Evolutionary conservation across 768 basidiomycete genomes (phyloP).

Genomic region (Crassisporium funariophilum): DNA sequence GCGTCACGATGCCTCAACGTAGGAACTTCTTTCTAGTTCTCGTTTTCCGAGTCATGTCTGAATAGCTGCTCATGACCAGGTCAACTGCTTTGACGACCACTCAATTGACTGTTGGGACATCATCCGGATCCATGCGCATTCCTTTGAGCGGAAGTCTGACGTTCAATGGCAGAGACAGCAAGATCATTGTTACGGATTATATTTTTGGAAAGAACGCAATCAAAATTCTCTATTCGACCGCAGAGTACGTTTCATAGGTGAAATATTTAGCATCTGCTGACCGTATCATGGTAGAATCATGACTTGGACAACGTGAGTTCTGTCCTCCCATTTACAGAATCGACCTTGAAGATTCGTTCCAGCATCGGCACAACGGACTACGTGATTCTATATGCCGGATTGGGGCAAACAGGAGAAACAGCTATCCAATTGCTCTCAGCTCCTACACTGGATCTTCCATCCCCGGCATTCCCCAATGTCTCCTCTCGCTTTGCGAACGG

Average conservation of each 20-base stretch:
- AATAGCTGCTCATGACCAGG: conserved; percentile 20
- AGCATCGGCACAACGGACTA: conserved; percentile 46
- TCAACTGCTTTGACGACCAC: conserved; percentile 48
- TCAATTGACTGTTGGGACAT: conserved; percentile 45
- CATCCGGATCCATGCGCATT: conserved; percentile 38
- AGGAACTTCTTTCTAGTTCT: conserved; percentile 8
- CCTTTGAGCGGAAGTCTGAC: conserved; percentile 41
- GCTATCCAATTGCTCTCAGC: conserved; percentile 37
- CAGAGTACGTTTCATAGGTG: conserved; percentile 42
- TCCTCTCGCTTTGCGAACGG: conserved; percentile 35
- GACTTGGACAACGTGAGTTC: conserved; percentile 54
- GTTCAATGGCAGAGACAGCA: conserved; percentile 50
- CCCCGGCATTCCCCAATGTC: conserved; percentile 30
- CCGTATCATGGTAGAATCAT: conserved; percentile 38
- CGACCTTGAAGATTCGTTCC: not conserved
- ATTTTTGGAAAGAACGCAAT: conserved; percentile 38
- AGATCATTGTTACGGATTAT: conserved; percentile 52
- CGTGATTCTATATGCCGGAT: conserved; percentile 43
- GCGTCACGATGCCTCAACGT: conserved; percentile 49
- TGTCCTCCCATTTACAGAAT: not conserved
- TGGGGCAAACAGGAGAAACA: conserved; percentile 47
- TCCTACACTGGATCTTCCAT: conserved; percentile 31
- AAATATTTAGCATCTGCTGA: not conserved
- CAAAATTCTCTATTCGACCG: conserved; percentile 46
- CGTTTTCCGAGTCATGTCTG: not conserved